Conservation (phyloP, 2,329 filamentous ascomycete genomes). For the Colletotrichum tabaci region DNA sequence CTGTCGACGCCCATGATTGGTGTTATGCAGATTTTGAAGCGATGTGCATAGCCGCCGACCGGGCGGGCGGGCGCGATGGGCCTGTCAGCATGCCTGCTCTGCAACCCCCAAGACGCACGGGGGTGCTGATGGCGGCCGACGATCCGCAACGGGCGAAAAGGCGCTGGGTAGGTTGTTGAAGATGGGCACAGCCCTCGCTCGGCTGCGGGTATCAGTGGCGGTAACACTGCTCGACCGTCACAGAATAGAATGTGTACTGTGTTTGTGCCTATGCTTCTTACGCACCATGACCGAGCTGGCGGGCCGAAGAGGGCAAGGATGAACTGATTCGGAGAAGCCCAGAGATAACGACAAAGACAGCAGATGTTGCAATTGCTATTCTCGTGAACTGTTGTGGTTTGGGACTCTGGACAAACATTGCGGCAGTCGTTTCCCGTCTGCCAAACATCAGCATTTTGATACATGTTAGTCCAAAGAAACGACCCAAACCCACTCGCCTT, state of each 20-base stretch:
- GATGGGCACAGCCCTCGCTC: conserved; percentile 8
- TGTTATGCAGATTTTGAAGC: conserved; percentile 39
- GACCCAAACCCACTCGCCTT: neutral
- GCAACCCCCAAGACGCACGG: conserved; percentile 14
- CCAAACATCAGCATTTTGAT: conserved; percentile 1
- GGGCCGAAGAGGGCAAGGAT: conserved; percentile 15
- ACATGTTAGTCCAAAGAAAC: neutral
- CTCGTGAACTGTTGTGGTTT: conserved; percentile 3
- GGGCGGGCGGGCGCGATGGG: conserved; percentile 29
- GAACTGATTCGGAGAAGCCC: neutral
- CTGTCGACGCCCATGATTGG: conserved; percentile 23
- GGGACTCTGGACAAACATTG: conserved; percentile 26
- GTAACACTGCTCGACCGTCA: conserved; percentile 7
- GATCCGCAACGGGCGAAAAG: conserved; percentile 24
- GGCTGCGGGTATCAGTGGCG: conserved; percentile 10
- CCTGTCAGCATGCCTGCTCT: conserved; percentile 27
- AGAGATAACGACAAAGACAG: conserved; percentile 1
- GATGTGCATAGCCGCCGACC: conserved; percentile 42
- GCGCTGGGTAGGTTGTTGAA: conserved; percentile 20
- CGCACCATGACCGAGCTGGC: conserved; percentile 4
- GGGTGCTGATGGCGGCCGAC: conserved; percentile 28
- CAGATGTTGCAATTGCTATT: conserved; percentile 9
- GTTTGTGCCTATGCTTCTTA: conserved; percentile 8
- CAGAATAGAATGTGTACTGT: neutral
- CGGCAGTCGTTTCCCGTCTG: conserved; percentile 2